Evolutionary conservation across 129 eudicot genomes (phyloP), one percentile per base, ranked within the genome.

Genomic region (Lactuca sativa): DNA sequence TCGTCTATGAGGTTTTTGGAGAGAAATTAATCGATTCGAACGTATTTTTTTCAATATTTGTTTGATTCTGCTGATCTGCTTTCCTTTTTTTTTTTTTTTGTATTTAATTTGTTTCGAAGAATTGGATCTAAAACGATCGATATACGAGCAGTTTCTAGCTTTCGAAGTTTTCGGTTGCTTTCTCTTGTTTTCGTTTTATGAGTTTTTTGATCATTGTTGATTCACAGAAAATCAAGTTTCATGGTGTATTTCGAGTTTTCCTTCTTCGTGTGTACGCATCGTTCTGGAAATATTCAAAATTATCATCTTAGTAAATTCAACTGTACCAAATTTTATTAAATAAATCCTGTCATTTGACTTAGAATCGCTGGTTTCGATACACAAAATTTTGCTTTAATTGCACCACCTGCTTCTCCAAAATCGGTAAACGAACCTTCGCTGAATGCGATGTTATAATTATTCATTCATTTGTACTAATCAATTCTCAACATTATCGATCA

Each of bases 351-450:
- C 13, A 69, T 70, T 69, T 69, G 66, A 69, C 71, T 61, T 32
- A 13, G 30, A 40, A 77, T 77, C 70, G 81, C 64, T 56, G 55
- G 48, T 69, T 77, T 61, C 76, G 71, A 69, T 77, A 65, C 71
- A 62, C 16, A 58, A 55, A 55, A 38, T 36, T 36, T 15, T 37
- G 75, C 75, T 76, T 76, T 76, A 76, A 76, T 76, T 76, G 70
- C 59, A 66, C 61, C 79, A 74, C 79, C 79, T 74, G 79, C 79
- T 74, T 66, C 67, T 66, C 56, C 30, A 61, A 51, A 60, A 69
- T 77, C 76, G 76, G 69, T 77, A 54, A 77, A 62, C 62, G 76
- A 69, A 77, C 76, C 81, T 72, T 76, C 80, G 75, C 68, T 76
- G 70, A 76, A 68, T 76, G 63, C 75, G 56, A 75, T 75, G 80